Evolutionary conservation across 1,139 yeast genomes (phyloP).

Genomic region (Kodamaea derodonti): DNA sequence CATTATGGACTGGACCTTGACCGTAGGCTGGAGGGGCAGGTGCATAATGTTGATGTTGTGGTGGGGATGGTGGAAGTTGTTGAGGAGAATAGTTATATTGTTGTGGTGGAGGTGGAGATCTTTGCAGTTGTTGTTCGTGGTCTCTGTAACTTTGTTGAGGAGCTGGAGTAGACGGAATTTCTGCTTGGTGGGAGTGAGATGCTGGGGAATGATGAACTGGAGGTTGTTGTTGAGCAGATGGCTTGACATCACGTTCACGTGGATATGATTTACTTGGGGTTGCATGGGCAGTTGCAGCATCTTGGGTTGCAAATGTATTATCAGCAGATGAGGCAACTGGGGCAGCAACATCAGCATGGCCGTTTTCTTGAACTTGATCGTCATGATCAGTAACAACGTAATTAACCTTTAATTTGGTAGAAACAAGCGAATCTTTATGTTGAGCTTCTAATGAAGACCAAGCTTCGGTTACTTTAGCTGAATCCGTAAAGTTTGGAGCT

Average conservation of each 20-base stretch:
- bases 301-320: slow-evolving; percentile 12
- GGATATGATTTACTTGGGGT: slow-evolving; percentile 11
- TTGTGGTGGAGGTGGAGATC: slow-evolving; percentile 5
- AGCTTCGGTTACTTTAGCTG: slow-evolving; percentile 56
- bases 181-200: slow-evolving; percentile 4
- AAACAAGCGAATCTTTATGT: slow-evolving; percentile 55
- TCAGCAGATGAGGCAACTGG: slow-evolving; percentile 13
- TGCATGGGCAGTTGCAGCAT: slow-evolving; percentile 14
- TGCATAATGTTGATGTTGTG: slow-evolving; percentile 5
- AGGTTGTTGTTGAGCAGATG: slow-evolving; percentile 5
- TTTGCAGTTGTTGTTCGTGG: slow-evolving; percentile 6
- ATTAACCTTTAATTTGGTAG: slow-evolving; percentile 76
- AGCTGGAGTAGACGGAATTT: slow-evolving; percentile 7
- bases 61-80: slow-evolving; percentile 7
- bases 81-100: slow-evolving; percentile 9
- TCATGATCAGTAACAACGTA: slow-evolving; percentile 42
- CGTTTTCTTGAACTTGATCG: slow-evolving; percentile 17
- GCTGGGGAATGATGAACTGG: slow-evolving; percentile 4
- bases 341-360: slow-evolving; percentile 7
- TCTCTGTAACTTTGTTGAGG: slow-evolving; percentile 5
- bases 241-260: slow-evolving; percentile 5
- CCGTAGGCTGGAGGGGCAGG: slow-evolving; percentile 7
- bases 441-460: slow-evolving; percentile 72
- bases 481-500: slow-evolving; percentile 56
- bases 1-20: slow-evolving; percentile 32